These are phyloP conservation scores for Thamnidium elegans DNA, from an alignment of 192 early-diverging fungal species.

Conservation along the genomic window DNA sequence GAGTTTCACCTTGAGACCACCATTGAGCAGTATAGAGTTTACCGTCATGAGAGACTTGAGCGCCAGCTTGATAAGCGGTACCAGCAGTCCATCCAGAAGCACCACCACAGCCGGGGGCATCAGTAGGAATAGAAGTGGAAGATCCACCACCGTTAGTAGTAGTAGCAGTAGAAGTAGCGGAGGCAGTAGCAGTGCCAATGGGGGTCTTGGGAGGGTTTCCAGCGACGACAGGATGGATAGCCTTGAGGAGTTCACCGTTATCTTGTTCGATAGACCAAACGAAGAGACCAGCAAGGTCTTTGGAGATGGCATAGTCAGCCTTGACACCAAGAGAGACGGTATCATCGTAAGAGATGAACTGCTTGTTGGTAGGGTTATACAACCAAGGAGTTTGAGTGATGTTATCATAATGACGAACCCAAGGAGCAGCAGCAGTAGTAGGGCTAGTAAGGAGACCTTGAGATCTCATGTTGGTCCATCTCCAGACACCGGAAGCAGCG, in stretches of 20 bases:
- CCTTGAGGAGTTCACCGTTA: slow-evolving; percentile 59
- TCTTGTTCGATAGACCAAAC: slow-evolving; percentile 69
- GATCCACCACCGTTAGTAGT: slow-evolving; percentile 15
- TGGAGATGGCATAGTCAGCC: slow-evolving; percentile 50
- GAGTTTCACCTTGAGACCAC: slow-evolving; percentile 43
- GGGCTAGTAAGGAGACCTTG: slow-evolving; percentile 44
- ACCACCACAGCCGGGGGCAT: slow-evolving; percentile 27
- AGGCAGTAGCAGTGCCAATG: neutral
- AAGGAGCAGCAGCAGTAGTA: slow-evolving; percentile 55
- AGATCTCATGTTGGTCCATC: slow-evolving; percentile 15
- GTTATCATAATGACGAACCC: slow-evolving; percentile 63
- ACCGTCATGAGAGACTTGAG: slow-evolving; percentile 38
- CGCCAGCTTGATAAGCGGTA: slow-evolving; percentile 36
- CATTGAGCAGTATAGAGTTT: slow-evolving; percentile 39
- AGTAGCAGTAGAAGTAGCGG: slow-evolving; percentile 14
- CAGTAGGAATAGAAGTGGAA: slow-evolving; percentile 14
- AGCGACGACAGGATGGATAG: neutral
- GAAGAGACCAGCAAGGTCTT: slow-evolving; percentile 62
- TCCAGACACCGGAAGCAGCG: slow-evolving; percentile 47
- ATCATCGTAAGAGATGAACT: slow-evolving; percentile 74
- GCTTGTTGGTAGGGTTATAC: slow-evolving; percentile 54
- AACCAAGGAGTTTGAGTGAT: slow-evolving; percentile 70
- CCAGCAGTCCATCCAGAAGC: slow-evolving; percentile 22
- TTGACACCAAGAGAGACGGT: slow-evolving; percentile 55
- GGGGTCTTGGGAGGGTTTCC: slow-evolving; percentile 9